Evolutionary conservation across 1,139 yeast genomes (phyloP).

Genomic region (Geotrichum aggregatum): DNA sequence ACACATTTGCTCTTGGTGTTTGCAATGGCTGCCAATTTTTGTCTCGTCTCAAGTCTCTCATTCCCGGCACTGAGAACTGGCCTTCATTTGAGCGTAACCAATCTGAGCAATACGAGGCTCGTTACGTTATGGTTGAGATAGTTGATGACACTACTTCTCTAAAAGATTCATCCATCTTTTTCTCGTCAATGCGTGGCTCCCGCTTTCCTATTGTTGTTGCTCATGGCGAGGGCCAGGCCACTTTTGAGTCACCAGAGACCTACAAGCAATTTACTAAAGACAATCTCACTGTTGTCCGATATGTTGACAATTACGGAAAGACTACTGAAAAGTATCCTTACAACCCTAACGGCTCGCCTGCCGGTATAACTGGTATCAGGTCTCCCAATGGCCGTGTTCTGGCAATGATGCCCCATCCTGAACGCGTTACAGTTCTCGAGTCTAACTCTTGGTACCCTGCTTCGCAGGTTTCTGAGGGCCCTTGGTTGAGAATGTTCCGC

Average conservation of each 20-base stretch:
- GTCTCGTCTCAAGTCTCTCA: slow-evolving; percentile 78
- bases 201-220: slow-evolving; percentile 95
- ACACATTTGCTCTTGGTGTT: slow-evolving; percentile 98
- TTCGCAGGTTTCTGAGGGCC: slow-evolving; percentile 49
- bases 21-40: slow-evolving; percentile 98
- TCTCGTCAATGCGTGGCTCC: slow-evolving; percentile 87
- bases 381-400: slow-evolving; percentile 90
- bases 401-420: slow-evolving; percentile 99
- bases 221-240: slow-evolving; percentile 96
- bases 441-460: slow-evolving; percentile 88
- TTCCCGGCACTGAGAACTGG: slow-evolving; percentile 96
- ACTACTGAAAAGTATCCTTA: slow-evolving; percentile 80
- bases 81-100: slow-evolving; percentile 89
- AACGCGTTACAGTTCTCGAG: slow-evolving; percentile 83
- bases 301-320: slow-evolving; percentile 85
- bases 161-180: slow-evolving; percentile 61
- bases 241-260: slow-evolving; percentile 49
- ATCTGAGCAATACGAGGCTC: slow-evolving; percentile 95
- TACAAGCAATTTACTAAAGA: slow-evolving; percentile 46
- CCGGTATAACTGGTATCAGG: slow-evolving; percentile 88
- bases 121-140: slow-evolving; percentile 86
- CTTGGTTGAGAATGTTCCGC: slow-evolving; percentile 92
- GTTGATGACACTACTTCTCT: slow-evolving; percentile 44
- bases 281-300: slow-evolving; percentile 62
- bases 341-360: slow-evolving; percentile 95